Base-by-base conservation (phyloP, 371 early-diverging fungal genomes). In the Circinella minor region DNA sequence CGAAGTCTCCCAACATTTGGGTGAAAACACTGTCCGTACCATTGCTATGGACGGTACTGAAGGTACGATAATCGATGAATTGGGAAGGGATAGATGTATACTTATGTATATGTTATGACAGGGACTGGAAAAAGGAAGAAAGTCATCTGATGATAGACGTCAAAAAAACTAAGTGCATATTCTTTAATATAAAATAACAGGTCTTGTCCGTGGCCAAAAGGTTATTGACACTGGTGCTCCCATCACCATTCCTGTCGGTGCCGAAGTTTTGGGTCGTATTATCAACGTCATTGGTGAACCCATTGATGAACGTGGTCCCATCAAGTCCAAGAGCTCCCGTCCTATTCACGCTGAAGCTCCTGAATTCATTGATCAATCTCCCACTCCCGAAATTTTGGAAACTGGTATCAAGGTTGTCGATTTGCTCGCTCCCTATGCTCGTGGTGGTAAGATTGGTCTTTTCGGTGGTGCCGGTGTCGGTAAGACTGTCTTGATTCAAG, bases 341-440 rank as follows among this genome's bases (percentile, higher is more conserved):
- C 92, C 98, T 71, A 98, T 97, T 81, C 97, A 97, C 88, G 94
- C 95, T 73, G 88, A 92, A 63, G 94, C 98, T 71, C 98, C 98
- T 67, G 94, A 91, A 78, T 97, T 96, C 86, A 94, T 95, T 66
- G 98, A 98, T 83, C 96, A 96, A 86, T 95, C 98, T 36, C 95
- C 98, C 69, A 91, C 93, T 67, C 98, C 98, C 83, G 95, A 96
- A 85, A 91, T 98, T 74, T 88, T 98, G 64, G 97, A 95, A 82
- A 98, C 98, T 71, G 98, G 98, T 88, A 98, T 98, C 89, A 98
- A 98, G 93, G 98, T 98, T 76, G 95, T 98, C 85, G 98, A 98
- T 84, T 89, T 98, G 78, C 91, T 98, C 61, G 97, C 98, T 77
- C 98, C 98, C 76, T 98, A 97, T 95, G 95, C 97, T 73, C 91